Conservation (phyloP, 441 rosid genomes). For the Syzygium malaccense region DNA sequence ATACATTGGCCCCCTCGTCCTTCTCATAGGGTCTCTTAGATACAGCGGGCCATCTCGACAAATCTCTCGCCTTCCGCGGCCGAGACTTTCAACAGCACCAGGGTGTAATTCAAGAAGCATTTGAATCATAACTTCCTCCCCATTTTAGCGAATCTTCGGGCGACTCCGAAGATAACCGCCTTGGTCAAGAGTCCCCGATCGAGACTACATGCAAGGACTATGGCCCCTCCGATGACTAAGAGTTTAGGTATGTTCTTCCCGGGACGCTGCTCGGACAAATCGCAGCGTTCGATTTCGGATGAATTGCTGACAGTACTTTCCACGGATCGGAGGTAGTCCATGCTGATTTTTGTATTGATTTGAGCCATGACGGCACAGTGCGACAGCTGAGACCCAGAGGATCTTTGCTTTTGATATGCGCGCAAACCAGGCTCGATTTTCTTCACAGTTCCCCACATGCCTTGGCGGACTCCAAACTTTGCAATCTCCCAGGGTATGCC, state of each 20-base stretch:
- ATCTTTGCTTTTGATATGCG: constrained; percentile 55
- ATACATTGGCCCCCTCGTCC: neutral
- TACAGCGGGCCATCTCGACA: neutral
- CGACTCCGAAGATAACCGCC: constrained; percentile 49
- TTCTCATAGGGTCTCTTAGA: neutral
- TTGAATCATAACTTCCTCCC: constrained; percentile 28
- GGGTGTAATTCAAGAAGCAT: neutral
- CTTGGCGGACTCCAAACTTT: constrained; percentile 70
- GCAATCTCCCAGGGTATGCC: constrained; percentile 86
- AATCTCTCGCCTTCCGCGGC: neutral
- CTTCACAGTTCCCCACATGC: constrained; percentile 89
- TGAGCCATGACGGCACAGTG: constrained; percentile 54
- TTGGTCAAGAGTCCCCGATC: constrained; percentile 42
- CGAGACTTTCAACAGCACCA: neutral
- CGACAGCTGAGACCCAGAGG: constrained; percentile 42
- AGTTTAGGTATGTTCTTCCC: constrained; percentile 40
- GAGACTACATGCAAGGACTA: constrained; percentile 50
- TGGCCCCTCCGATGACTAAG: constrained; percentile 48
- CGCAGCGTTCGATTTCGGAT: constrained; percentile 9
- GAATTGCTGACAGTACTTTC: constrained; percentile 6
- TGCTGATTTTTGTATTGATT: constrained; percentile 45
- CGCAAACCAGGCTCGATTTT: constrained; percentile 70
- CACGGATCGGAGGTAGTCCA: constrained; percentile 27
- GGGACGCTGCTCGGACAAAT: constrained; percentile 8
- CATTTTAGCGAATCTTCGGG: constrained; percentile 43